These are phyloP conservation scores for Acer yangbiense DNA, from an alignment of 345 rosid species.

Conservation along the genomic window DNA sequence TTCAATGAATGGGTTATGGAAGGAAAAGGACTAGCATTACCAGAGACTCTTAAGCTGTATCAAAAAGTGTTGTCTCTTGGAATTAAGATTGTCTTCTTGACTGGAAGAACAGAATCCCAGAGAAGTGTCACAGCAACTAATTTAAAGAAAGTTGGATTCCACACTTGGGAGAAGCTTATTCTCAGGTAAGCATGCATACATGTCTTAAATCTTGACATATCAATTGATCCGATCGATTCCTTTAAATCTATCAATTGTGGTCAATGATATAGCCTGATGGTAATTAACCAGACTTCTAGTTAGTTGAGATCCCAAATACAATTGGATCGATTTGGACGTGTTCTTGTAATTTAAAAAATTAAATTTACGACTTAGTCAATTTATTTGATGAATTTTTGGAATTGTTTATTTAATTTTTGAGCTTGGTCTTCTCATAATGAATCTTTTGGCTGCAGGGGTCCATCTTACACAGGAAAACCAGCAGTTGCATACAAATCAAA, in stretches of 20 bases:
- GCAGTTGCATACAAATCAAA: conserved; percentile 38
- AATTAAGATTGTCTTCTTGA: conserved; percentile 41
- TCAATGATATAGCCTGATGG: too few relatives aligned
- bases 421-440: background rate
- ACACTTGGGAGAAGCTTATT: conserved; percentile 45
- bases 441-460: conserved; percentile 20
- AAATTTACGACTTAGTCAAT: too few relatives aligned
- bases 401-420: too few relatives aligned
- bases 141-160: conserved; percentile 39
- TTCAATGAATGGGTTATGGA: conserved; percentile 37
- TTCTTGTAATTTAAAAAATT: too few relatives aligned
- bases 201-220: background rate
- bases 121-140: conserved; percentile 28
- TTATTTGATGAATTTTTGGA: too few relatives aligned
- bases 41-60: conserved; percentile 40
- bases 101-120: conserved; percentile 40
- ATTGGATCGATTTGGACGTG: too few relatives aligned
- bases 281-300: too few relatives aligned
- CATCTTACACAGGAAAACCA: conserved; percentile 28
- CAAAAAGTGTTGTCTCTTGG: conserved; percentile 31
- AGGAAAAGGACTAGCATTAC: conserved; percentile 43
- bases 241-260: too few relatives aligned
- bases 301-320: too few relatives aligned
- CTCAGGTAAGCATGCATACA: conserved; percentile 28
- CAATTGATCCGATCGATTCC: too few relatives aligned